Evolutionary conservation across 1,284 basidiomycete genomes (phyloP).

Genomic region (Rhodotorula mucilaginosa): DNA sequence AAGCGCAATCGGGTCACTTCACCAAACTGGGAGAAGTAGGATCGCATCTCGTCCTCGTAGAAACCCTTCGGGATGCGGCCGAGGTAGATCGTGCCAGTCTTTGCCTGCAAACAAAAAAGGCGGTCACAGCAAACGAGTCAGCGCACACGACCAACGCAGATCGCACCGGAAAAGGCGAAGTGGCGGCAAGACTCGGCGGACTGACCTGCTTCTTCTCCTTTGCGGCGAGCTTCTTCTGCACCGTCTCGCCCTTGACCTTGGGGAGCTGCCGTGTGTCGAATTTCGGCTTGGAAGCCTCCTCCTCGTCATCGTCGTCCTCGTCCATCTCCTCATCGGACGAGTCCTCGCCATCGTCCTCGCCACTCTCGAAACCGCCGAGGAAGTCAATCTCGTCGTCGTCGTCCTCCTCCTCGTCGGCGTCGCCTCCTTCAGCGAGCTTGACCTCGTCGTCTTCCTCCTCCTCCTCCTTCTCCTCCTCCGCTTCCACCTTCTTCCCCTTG

Average conservation of each 20-base stretch:
- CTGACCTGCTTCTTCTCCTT: slow-evolving; percentile 74
- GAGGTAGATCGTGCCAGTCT: slow-evolving; percentile 84
- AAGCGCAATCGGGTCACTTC: slow-evolving; percentile 81
- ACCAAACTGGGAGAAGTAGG: slow-evolving; percentile 95
- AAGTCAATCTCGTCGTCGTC: slow-evolving; percentile 45
- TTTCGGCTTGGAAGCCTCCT: slow-evolving; percentile 40
- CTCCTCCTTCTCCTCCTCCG: slow-evolving; percentile 41
- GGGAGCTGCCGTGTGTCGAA: slow-evolving; percentile 71
- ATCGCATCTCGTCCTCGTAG: slow-evolving; percentile 88
- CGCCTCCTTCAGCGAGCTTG: slow-evolving; percentile 54
- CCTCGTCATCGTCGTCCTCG: slow-evolving; percentile 58
- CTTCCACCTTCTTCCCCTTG: slow-evolving; percentile 68
- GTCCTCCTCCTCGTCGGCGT: slow-evolving; percentile 48
- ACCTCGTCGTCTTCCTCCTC: slow-evolving; percentile 46
- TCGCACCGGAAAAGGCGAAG: slow-evolving; percentile 16
- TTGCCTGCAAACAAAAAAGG: slow-evolving; percentile 41
- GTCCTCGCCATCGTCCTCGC: slow-evolving; percentile 63
- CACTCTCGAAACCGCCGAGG: slow-evolving; percentile 42
- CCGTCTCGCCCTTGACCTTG: slow-evolving; percentile 58
- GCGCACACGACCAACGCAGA: background rate
- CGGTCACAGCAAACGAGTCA: background rate
- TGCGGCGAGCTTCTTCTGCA: slow-evolving; percentile 70
- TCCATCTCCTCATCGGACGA: slow-evolving; percentile 74
- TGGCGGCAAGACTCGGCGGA: background rate
- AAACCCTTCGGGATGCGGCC: slow-evolving; percentile 94